Evolutionary conservation across 257 asterid species (phyloP).

Genomic region (Ballota nigra): DNA sequence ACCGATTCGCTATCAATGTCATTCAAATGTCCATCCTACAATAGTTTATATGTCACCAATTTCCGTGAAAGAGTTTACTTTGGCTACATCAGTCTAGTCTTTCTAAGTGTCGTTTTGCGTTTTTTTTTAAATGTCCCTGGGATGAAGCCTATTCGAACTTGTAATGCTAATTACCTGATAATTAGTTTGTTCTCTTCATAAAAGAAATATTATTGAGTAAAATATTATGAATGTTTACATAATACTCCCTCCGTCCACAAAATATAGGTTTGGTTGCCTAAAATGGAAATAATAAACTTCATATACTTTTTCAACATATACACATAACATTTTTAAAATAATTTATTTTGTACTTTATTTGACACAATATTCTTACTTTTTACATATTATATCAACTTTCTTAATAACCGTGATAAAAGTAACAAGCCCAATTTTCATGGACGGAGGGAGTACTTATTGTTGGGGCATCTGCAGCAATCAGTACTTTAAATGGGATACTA

Average conservation of each 20-base stretch:
- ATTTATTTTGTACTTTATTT: too few relatives aligned
- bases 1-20: neutral
- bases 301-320: too few relatives aligned
- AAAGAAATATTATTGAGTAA: neutral
- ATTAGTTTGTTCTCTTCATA: neutral
- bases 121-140: neutral
- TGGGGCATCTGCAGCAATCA: neutral
- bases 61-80: neutral
- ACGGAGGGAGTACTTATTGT: too few relatives aligned
- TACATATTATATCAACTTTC: too few relatives aligned
- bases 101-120: slow-evolving; percentile 6
- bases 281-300: too few relatives aligned
- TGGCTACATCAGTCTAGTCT: slow-evolving; percentile 5
- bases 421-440: too few relatives aligned
- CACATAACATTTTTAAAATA: too few relatives aligned
- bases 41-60: neutral
- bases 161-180: neutral
- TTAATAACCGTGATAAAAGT: too few relatives aligned
- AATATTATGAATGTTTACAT: neutral
- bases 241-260: too few relatives aligned
- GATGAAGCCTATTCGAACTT: neutral
- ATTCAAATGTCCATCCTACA: slow-evolving; percentile 3
- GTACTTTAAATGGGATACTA: neutral
- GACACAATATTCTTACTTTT: too few relatives aligned
- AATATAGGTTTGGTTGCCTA: too few relatives aligned